Conservation (phyloP, 2,329 filamentous ascomycete genomes). For the Talaromyces verruculosus region DNA sequence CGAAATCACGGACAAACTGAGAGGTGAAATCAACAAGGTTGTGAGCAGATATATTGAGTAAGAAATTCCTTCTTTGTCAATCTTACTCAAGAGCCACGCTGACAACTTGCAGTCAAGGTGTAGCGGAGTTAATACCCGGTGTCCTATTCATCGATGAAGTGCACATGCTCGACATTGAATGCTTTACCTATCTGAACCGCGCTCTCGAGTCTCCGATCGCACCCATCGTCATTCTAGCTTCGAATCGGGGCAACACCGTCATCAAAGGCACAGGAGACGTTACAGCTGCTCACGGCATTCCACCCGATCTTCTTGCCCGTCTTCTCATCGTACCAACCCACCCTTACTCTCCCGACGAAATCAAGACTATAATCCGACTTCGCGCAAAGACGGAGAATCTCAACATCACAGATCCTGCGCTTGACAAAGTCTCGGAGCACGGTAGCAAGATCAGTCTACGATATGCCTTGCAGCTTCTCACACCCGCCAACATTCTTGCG, state of each 20-base stretch:
- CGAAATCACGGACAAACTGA: constrained; percentile 96
- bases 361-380: constrained; percentile 85
- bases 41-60: constrained; percentile 95
- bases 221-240: constrained; percentile 95
- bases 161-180: constrained; percentile 99
- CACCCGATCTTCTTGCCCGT: constrained; percentile 86
- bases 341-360: constrained; percentile 82
- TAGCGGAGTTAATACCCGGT: constrained; percentile 95
- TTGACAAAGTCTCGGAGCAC: constrained; percentile 82
- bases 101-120: constrained; percentile 62
- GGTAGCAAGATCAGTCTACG: constrained; percentile 86
- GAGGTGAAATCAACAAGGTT: constrained; percentile 97
- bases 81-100: not conserved
- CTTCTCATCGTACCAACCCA: constrained; percentile 95
- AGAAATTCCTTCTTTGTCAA: not conserved
- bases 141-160: constrained; percentile 99
- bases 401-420: constrained; percentile 73
- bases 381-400: constrained; percentile 80
- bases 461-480: constrained; percentile 89
- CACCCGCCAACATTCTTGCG: constrained; percentile 86
- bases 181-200: constrained; percentile 97
- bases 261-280: constrained; percentile 81
- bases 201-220: constrained; percentile 94
- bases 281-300: constrained; percentile 87
- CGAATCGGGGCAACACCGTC: constrained; percentile 90